Evolutionary conservation across 2,329 filamentous ascomycete species (phyloP).

Genomic region (Xylaria hypoxylon): DNA sequence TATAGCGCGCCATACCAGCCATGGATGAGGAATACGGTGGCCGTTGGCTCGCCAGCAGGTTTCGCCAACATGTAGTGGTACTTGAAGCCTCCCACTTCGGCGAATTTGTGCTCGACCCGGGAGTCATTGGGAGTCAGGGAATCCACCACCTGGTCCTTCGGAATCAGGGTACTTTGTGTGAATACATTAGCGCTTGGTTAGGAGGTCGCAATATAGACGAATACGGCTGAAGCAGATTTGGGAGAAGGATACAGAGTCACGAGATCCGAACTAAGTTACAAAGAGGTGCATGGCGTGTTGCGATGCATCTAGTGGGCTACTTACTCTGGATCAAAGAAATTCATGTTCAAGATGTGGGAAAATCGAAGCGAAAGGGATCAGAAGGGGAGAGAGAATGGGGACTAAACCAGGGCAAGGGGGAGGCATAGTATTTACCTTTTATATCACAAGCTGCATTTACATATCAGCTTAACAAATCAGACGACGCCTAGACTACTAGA

Average conservation of each 20-base stretch:
- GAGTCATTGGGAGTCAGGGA: conserved; percentile 75
- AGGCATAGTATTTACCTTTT: conserved; percentile 8
- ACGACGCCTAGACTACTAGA: neutral
- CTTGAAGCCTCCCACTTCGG: conserved; percentile 73
- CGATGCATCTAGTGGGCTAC: neutral
- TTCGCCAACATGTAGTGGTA: conserved; percentile 74
- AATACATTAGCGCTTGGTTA: conserved; percentile 24
- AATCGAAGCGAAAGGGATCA: neutral
- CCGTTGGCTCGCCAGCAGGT: conserved; percentile 58
- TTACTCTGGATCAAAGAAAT: conserved; percentile 19
- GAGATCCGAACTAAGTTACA: neutral
- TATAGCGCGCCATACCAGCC: conserved; percentile 44
- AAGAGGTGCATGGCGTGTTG: neutral
- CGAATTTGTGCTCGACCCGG: conserved; percentile 72
- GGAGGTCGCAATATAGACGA: neutral
- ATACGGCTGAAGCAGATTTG: neutral
- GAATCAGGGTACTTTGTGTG: conserved; percentile 3
- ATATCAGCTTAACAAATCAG: conserved; percentile 19
- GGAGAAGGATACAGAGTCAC: neutral
- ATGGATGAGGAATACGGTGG: conserved; percentile 62
- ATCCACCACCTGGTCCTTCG: conserved; percentile 56
- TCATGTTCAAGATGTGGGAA: conserved; percentile 12
- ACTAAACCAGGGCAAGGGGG: conserved; percentile 5
- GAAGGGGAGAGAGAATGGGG: conserved; percentile 4
- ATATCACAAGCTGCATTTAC: conserved; percentile 7